Base-by-base conservation (phyloP, 2,329 filamentous ascomycete species). In the Saccharata proteae region DNA sequence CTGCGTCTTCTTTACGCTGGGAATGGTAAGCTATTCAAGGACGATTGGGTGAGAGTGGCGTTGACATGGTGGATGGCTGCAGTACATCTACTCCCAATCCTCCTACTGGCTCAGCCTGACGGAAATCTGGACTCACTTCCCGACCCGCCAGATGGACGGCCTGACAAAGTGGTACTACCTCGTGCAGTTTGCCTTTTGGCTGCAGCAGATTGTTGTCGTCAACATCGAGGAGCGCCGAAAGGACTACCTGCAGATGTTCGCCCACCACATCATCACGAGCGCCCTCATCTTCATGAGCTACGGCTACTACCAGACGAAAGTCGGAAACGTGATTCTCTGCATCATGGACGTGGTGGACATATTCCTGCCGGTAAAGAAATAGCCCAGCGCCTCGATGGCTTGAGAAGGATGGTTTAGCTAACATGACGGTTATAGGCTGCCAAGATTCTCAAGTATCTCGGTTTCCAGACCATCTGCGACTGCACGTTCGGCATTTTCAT, bases 231-330 rank as follows among this genome's bases (percentile, higher is more conserved):
- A 92, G 59, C 75, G 80, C 42, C 74, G 90, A 48, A 96, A 96
- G 61, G 90, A 98, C 47, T 80, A 94, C 58, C 80, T 75, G 63
- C 88, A 96, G 58, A 96, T 96, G 90, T 75, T 96, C 43, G 78
- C 75, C 12, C 90, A 96, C 56, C 90, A 98, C 60, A 72, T 94
- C 51, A 76, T 96, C 52, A 98, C 90, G 13, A 82, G 77, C 47
- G 64, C 67, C 4, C 73, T 98, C 26, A 76, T 98, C 41, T 75
- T 76, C 35, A 70, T 76, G 18, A 88, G 80, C 41, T 96, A 96
- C 54, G 72, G 76, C 42, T 93, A 92, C 54, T 77, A 88, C 49
- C 77, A 84, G 50, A 92, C 80, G 35, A 79, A 81, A 27, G 82
- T 93, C 16, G 88, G 84, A 33, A 90, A 86, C 48, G 69, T 93